Base-by-base conservation (phyloP, 1,139 yeast genomes). In the Hyphopichia khmerensis region DNA sequence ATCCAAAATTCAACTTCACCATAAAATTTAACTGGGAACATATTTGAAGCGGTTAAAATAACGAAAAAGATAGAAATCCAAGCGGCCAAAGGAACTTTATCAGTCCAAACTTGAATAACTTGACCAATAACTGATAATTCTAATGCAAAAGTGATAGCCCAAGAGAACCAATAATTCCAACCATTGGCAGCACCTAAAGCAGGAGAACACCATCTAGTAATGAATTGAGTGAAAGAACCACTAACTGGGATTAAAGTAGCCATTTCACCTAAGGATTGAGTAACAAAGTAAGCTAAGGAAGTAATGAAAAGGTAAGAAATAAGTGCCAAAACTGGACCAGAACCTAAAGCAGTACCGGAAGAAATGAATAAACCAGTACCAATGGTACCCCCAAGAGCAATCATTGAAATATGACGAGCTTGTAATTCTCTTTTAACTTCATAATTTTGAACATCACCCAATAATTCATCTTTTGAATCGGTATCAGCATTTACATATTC, bases 141-240 rank as follows among this genome's bases (percentile, higher is more conserved):
- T 46, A 87, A 79, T 6, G 95, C 88, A 65, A 80, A 86, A 2
- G 96, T 86, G 50, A 85, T 82, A 42, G 89, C 88, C 93, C 95
- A 87, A 17, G 87, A 79, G 63, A 86, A 87, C 91, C 93, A 87
- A 62, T 88, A 89, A 66, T 81, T 75, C 80, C 88, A 87, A 43
- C 93, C 95, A 53, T 83, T 82, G 38, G 95, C 82, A 44, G 87
- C 88, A 48, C 95, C 95, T 44, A 85, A 67, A 9, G 90, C 80
- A 24, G 84, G 84, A 10, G 86, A 79, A 43, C 79, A 62, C 72
- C 87, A 87, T 56, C 90, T 67, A 41, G 84, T 71, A 26, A 69
- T 67, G 47, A 72, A 73, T 49, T 72, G 78, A 32, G 74, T 66
- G 62, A 85, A 83, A 1, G 86, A 80, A 15, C 87, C 86, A 2